These are phyloP conservation scores for Primulina eburnea DNA, from an alignment of 257 asterid species.

Conservation along the genomic window DNA sequence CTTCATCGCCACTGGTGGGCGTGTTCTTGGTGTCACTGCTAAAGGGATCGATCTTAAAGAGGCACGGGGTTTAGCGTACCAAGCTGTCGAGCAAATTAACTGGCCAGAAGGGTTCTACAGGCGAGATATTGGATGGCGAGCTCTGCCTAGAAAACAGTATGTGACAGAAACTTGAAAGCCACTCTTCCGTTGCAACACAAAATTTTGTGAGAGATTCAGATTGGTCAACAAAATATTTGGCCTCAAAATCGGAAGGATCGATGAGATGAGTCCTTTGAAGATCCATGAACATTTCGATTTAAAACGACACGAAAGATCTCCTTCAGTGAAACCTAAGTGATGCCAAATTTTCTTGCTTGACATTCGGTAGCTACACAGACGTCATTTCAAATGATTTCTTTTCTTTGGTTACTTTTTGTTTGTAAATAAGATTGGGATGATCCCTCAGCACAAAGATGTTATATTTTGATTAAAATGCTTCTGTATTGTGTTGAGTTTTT, in stretches of 20 bases:
- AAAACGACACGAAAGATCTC: not conserved
- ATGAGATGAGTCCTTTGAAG: not conserved
- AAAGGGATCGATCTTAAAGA: constrained; percentile 73
- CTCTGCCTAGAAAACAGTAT: constrained; percentile 41
- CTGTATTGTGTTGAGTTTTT: too few species aligned
- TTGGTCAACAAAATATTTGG: not conserved
- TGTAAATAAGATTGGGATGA: not conserved
- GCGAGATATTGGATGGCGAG: constrained; percentile 92
- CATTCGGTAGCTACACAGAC: not conserved
- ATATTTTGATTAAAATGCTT: too few species aligned
- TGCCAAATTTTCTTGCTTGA: not conserved
- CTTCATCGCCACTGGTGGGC: constrained; percentile 79
- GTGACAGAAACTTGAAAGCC: constrained; percentile 10
- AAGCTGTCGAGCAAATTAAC: constrained; percentile 57
- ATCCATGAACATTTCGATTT: not conserved
- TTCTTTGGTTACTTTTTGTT: not conserved
- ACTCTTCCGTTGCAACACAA: not conserved
- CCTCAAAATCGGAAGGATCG: not conserved
- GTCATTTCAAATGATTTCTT: too few species aligned
- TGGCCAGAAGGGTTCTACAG: constrained; percentile 81
- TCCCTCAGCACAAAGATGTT: not conserved
- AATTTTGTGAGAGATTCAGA: not conserved
- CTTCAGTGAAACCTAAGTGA: not conserved
- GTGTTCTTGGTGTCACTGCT: constrained; percentile 90
- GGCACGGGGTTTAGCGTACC: constrained; percentile 79